Conservation (phyloP, 2,329 filamentous ascomycete genomes). For the Talaromyces verruculosus region DNA sequence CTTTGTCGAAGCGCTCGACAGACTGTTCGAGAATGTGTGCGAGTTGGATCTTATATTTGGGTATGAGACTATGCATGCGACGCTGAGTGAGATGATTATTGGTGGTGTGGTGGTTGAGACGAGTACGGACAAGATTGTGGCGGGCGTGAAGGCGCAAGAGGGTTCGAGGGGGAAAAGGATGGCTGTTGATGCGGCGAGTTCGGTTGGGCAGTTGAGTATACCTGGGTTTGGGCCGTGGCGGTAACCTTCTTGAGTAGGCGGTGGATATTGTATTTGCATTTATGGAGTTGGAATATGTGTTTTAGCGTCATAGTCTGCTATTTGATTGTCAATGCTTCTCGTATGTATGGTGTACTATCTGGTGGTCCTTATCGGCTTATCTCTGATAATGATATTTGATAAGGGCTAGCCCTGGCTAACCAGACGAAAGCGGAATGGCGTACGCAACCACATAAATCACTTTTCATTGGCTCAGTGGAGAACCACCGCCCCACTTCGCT, state of each 20-base stretch:
- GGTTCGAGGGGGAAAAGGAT: slow-evolving; percentile 45
- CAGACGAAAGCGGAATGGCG: neutral
- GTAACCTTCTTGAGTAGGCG: too few species aligned
- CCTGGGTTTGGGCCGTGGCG: slow-evolving; percentile 43
- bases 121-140: slow-evolving; percentile 80
- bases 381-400: neutral
- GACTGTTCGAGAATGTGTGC: slow-evolving; percentile 97
- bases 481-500: slow-evolving; percentile 17
- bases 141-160: slow-evolving; percentile 66
- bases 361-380: neutral
- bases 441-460: accelerated
- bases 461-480: slow-evolving; percentile 11
- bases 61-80: slow-evolving; percentile 92
- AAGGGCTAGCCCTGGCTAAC: slow-evolving; percentile 15
- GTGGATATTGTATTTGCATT: neutral
- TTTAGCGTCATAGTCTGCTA: slow-evolving; percentile 2
- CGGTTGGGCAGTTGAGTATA: slow-evolving; percentile 38
- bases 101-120: slow-evolving; percentile 95
- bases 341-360: too few species aligned
- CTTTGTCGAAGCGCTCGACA: slow-evolving; percentile 92
- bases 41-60: slow-evolving; percentile 99
- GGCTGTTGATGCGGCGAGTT: slow-evolving; percentile 45
- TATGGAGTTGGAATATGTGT: neutral
- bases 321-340: neutral
- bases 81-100: slow-evolving; percentile 89